phyloP scores from a whole-genome alignment of 352 stramenopile genomes.

The Phytophthora fragariaefolia region DNA sequence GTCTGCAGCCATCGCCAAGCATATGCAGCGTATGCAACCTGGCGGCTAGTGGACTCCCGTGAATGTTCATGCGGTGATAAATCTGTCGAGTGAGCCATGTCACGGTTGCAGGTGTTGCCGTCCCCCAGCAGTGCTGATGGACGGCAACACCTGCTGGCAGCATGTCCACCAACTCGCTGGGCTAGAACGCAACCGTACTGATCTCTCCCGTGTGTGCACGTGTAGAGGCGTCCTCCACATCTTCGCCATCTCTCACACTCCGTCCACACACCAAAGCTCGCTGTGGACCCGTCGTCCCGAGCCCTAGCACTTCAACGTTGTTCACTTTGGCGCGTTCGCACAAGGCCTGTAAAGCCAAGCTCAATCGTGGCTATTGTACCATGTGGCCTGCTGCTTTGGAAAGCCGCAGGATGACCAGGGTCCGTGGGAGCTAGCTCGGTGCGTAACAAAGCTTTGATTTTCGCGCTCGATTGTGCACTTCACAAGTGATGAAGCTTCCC shows the following conservation, averaged over 20 bases:
- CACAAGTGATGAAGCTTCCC: conserved; percentile 5
- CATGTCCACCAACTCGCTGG: conserved; percentile 21
- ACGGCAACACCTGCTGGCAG: no score
- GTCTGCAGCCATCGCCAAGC: conserved; percentile 29
- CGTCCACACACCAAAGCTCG: conserved; percentile 25
- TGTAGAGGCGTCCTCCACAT: conserved; percentile 28
- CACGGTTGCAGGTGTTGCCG: conserved; percentile 18
- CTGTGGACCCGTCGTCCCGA: conserved; percentile 22
- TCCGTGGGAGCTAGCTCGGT: conserved; percentile 24
- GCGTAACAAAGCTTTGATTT: conserved; percentile 7
- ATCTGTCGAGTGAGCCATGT: conserved; percentile 15
- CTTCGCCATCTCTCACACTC: conserved; percentile 33
- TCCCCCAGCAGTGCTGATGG: conserved; percentile 24
- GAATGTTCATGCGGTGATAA: conserved; percentile 17
- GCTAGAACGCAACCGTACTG: conserved; percentile 16
- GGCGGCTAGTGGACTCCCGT: no score
- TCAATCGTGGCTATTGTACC: conserved; percentile 8
- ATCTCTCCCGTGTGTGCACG: conserved; percentile 20
- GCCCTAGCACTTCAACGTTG: conserved; percentile 10
- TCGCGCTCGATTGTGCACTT: conserved; percentile 8
- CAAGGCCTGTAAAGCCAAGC: conserved; percentile 10
- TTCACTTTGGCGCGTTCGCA: conserved; percentile 12
- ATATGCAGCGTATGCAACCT: conserved; percentile 13
- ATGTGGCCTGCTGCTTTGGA: conserved; percentile 29
- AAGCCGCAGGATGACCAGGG: conserved; percentile 18